These are phyloP conservation scores for Conidiobolus incongruus DNA, from an alignment of 371 early-diverging fungal species.

Conservation along the genomic window DNA sequence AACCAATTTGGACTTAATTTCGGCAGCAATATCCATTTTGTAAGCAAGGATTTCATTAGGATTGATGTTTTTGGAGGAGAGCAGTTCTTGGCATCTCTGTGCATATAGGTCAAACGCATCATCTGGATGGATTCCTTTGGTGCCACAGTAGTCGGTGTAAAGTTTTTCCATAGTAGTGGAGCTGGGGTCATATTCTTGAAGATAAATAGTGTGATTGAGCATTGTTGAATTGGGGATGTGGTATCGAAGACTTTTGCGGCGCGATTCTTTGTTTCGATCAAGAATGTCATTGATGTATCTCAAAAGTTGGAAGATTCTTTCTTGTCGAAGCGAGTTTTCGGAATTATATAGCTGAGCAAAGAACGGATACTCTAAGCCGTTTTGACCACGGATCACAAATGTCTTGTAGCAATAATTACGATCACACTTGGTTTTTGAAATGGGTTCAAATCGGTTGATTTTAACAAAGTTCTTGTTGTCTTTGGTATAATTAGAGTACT, in stretches of 20 bases:
- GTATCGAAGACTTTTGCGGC: slow-evolving; percentile 65
- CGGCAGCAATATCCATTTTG: slow-evolving; percentile 59
- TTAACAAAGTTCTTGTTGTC: slow-evolving; percentile 75
- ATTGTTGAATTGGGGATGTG: slow-evolving; percentile 80
- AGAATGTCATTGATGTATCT: slow-evolving; percentile 65
- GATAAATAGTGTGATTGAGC: slow-evolving; percentile 75
- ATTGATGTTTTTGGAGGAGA: slow-evolving; percentile 35
- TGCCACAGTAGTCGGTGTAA: slow-evolving; percentile 60
- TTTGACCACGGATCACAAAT: slow-evolving; percentile 72
- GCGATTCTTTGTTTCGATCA: slow-evolving; percentile 48
- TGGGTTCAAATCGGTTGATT: slow-evolving; percentile 84
- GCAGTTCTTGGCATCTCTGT: slow-evolving; percentile 66
- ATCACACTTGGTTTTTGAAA: slow-evolving; percentile 58
- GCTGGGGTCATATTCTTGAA: slow-evolving; percentile 79
- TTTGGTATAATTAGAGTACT: slow-evolving; percentile 68
- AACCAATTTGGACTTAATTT: slow-evolving; percentile 48
- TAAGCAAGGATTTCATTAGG: slow-evolving; percentile 41
- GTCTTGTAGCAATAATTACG: slow-evolving; percentile 49
- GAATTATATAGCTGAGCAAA: slow-evolving; percentile 78
- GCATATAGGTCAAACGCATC: too few relatives aligned
- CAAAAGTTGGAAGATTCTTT: slow-evolving; percentile 80
- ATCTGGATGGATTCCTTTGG: slow-evolving; percentile 26
- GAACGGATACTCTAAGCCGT: slow-evolving; percentile 76
- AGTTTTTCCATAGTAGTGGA: slow-evolving; percentile 66
- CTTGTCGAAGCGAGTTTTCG: slow-evolving; percentile 73